Evolutionary conservation across 2,329 filamentous ascomycete species (phyloP).

Genomic region (Emergomyces orientalis): DNA sequence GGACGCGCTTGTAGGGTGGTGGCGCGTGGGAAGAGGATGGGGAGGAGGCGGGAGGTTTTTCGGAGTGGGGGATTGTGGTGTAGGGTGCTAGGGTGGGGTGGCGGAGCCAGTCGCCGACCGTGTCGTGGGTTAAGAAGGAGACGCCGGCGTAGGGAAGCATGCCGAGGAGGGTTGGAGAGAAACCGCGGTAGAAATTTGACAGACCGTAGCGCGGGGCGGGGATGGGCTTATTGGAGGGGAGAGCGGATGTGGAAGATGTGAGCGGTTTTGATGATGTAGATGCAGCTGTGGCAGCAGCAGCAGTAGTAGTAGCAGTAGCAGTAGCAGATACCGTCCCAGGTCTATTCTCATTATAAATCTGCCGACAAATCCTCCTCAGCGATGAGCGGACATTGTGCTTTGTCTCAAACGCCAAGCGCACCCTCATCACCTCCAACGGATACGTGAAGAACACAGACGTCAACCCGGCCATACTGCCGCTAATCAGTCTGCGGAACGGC

Average conservation of each 20-base stretch:
- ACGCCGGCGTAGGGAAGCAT: slow-evolving; percentile 97
- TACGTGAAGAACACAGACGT: slow-evolving; percentile 95
- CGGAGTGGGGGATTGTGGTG: slow-evolving; percentile 61
- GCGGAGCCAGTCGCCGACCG: slow-evolving; percentile 73
- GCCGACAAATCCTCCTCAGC: slow-evolving; percentile 64
- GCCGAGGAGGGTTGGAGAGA: slow-evolving; percentile 77
- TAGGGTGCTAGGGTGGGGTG: slow-evolving; percentile 56
- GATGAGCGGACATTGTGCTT: slow-evolving; percentile 61
- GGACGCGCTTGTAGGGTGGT: slow-evolving; percentile 50
- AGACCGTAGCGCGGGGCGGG: slow-evolving; percentile 58
- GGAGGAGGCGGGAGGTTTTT: slow-evolving; percentile 23
- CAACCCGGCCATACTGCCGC: slow-evolving; percentile 52
- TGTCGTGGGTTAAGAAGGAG: slow-evolving; percentile 92
- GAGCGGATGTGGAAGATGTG: slow-evolving; percentile 20
- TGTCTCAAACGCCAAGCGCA: slow-evolving; percentile 91
- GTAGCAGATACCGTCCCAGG: slow-evolving; percentile 24
- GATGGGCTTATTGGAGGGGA: slow-evolving; percentile 36
- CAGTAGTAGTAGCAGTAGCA: slow-evolving; percentile 27
- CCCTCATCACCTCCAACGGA: slow-evolving; percentile 82
- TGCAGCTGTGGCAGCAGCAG: slow-evolving; percentile 22
- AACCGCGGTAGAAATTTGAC: slow-evolving; percentile 90
- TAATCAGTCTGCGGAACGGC: slow-evolving; percentile 53
- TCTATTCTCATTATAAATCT: slow-evolving; percentile 74
- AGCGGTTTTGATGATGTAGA: slow-evolving; percentile 31
- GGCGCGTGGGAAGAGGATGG: slow-evolving; percentile 29